Base-by-base conservation (phyloP, 352 stramenopile species). In the Thraustochytrium striatum region DNA sequence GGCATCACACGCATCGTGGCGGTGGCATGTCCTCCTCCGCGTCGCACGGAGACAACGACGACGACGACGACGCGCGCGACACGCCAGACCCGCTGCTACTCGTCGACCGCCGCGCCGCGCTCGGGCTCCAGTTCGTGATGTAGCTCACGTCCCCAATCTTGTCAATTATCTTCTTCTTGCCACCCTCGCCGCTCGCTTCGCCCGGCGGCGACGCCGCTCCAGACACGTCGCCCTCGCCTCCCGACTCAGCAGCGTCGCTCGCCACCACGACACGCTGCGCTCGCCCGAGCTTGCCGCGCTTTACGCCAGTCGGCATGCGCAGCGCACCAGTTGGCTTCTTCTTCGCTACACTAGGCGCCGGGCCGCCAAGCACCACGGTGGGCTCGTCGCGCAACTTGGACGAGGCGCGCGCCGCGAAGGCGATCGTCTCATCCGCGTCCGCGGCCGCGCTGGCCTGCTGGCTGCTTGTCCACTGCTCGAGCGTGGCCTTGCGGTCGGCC, bases 81-180 rank as follows among this genome's bases (percentile, higher is more conserved):
- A n/a, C n/a, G n/a, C n/a, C 25, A 55, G 47, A 21, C 25, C 47
- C 47, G 16, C 25, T 55, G 16, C 25, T 55, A 16, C 47, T 16
- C 25, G 16, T 55, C 25, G 47, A 55, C 16, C 7, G 8, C 16
- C 21, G 2, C 1, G 65, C 11, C 2, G 43, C 5, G 30, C 36
- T 32, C 7, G 65, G 65, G 21, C 36, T 75, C 65, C 65, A 75
- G 30, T 61, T 75, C 30, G 65, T 75, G 25, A 75, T 75, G 41
- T 75, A 75, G 50, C 65, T 75, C 39, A 75, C 11, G 50, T 75
- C 65, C 5, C 65, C 65, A 7, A 75, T 70, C 2, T 43, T 16
- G 25, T 32, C 39, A 13, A n/a, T 47, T 16, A 69, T 30, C 9
- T 21, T 11, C 2, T n/a, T 11, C 61, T 21, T 52, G 28, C 16